phyloP scores from a whole-genome alignment of 441 rosid species.

The Biscutella laevigata region DNA sequence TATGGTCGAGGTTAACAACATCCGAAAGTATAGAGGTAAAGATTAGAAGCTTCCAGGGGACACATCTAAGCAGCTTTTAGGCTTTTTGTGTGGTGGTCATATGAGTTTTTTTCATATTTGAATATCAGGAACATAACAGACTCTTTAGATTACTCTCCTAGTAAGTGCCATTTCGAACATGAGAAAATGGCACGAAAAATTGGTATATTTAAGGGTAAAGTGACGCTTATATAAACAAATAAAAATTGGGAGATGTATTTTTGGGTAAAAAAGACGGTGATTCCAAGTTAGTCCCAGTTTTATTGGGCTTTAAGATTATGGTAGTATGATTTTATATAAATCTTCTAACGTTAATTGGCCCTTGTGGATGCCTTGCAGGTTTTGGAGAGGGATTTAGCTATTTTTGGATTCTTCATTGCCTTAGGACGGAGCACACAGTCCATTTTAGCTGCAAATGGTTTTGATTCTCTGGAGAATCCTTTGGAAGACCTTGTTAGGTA shows the following conservation, averaged over 20 bases:
- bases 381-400: constrained; percentile 93
- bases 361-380: constrained; percentile 50
- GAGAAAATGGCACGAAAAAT: constrained; percentile 9
- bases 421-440: constrained; percentile 79
- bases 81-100: neutral
- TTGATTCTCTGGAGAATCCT: constrained; percentile 47
- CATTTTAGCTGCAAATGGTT: constrained; percentile 72
- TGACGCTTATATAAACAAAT: neutral
- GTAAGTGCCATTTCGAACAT: neutral
- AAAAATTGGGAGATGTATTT: neutral
- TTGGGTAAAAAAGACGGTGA: neutral
- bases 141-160: constrained; percentile 10
- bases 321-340: neutral
- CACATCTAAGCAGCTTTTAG: constrained; percentile 7
- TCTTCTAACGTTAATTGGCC: constrained; percentile 7
- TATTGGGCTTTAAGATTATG: neutral
- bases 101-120: neutral
- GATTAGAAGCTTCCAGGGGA: constrained; percentile 3
- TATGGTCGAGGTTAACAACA: constrained; percentile 91
- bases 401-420: constrained; percentile 96
- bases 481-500: constrained; percentile 79
- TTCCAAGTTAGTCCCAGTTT: neutral
- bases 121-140: neutral
- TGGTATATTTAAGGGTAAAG: neutral
- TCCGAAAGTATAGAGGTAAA: constrained; percentile 96